Percentiles rank a stretch among this genome's conserved stretches.
phyloP scores from a whole-genome alignment of 768 basidiomycete species.

The Tremella mesenterica region DNA sequence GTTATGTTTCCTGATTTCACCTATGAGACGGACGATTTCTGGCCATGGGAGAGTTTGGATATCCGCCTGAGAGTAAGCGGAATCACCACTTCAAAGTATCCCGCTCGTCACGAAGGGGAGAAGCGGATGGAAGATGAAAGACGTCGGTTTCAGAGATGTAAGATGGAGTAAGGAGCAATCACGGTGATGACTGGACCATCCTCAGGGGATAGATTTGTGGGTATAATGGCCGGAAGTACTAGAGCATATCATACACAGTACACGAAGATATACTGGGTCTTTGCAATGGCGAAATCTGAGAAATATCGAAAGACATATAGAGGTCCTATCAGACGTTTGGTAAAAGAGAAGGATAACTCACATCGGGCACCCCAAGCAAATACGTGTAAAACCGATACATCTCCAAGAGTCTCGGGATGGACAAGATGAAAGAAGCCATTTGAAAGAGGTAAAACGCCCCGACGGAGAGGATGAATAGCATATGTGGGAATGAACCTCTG shows the following conservation, averaged over 20 bases:
- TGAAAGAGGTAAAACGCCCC: slow-evolving; percentile 84
- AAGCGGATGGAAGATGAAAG: neutral
- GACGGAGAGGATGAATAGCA: slow-evolving; percentile 52
- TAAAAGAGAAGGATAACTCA: slow-evolving; percentile 44
- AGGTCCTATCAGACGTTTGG: too few species aligned
- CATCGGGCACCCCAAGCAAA: slow-evolving; percentile 88
- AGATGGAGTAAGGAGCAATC: neutral
- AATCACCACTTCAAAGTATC: neutral
- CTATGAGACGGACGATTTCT: slow-evolving; percentile 82
- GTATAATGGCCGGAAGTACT: too few species aligned
- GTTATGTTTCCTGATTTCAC: slow-evolving; percentile 81
- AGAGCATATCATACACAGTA: too few species aligned
- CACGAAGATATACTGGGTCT: too few species aligned
- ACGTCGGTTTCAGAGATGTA: neutral
- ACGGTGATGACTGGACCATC: too few species aligned
- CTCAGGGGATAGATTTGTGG: too few species aligned
- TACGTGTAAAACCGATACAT: slow-evolving; percentile 96
- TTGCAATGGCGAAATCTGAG: too few species aligned
- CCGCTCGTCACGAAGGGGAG: neutral
- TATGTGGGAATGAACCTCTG: slow-evolving; percentile 36
- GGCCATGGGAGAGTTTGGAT: slow-evolving; percentile 98
- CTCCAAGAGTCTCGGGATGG: slow-evolving; percentile 69
- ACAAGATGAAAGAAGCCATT: slow-evolving; percentile 66
- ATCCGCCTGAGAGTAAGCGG: slow-evolving; percentile 60
- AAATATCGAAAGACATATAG: too few species aligned